phyloP scores from a whole-genome alignment of 371 early-diverging fungal genomes.

The Ordospora colligata region DNA sequence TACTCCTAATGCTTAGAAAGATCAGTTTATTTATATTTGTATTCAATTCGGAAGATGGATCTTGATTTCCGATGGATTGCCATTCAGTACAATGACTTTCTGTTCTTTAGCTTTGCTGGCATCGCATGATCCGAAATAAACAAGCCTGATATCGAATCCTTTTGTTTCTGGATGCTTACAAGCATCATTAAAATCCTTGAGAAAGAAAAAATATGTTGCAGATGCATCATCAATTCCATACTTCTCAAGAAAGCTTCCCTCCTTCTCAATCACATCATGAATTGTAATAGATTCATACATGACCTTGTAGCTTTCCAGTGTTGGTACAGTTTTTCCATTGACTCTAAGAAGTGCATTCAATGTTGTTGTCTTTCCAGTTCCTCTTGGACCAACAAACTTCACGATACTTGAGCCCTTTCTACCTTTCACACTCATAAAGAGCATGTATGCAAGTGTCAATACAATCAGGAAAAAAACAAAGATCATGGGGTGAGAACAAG shows the following conservation, averaged over 20 bases:
- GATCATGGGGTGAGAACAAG: not conserved
- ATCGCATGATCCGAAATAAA: not conserved
- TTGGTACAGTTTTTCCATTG: slow-evolving; percentile 19
- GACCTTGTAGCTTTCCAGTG: slow-evolving; percentile 9
- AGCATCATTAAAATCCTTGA: not conserved
- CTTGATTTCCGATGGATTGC: slow-evolving; percentile 1
- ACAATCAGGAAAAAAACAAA: not conserved
- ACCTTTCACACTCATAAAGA: not conserved
- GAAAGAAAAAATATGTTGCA: slow-evolving; percentile 5
- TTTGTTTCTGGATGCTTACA: not conserved
- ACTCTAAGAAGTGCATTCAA: slow-evolving; percentile 3
- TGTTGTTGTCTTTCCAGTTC: slow-evolving; percentile 15
- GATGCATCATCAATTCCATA: slow-evolving; percentile 4
- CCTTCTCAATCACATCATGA: not conserved
- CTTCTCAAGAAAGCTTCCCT: not conserved
- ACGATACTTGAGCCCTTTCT: not conserved
- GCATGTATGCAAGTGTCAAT: not conserved
- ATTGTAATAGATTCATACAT: not conserved
- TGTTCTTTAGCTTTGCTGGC: not conserved
- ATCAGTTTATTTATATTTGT: not conserved
- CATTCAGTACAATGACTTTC: not conserved
- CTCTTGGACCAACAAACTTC: slow-evolving; percentile 16
- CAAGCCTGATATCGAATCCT: not conserved
- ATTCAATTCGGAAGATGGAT: not conserved
- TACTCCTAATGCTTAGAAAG: not conserved